These are phyloP conservation scores for Pelagomonas calceolata DNA, from an alignment of 108 stramenopile species.

Conservation along the genomic window DNA sequence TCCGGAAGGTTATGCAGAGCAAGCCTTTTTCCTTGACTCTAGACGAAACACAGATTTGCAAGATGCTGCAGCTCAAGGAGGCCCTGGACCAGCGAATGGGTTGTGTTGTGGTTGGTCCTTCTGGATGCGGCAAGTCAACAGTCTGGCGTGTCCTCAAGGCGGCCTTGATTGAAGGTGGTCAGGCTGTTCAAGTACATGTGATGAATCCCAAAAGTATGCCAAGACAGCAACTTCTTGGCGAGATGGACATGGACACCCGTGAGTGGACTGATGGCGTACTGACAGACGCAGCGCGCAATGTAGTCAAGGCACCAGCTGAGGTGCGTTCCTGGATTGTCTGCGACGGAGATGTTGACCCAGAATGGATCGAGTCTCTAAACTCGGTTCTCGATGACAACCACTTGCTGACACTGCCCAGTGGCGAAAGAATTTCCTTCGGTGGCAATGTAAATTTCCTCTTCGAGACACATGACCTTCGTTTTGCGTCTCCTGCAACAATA, in stretches of 20 bases:
- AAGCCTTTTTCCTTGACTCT: constrained; percentile 31
- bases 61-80: constrained; percentile 60
- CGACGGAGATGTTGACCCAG: constrained; percentile 38
- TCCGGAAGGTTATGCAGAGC: constrained; percentile 37
- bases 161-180: constrained; percentile 33
- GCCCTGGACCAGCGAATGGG: constrained; percentile 54
- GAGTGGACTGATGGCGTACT: constrained; percentile 57
- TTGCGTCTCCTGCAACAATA: constrained; percentile 52
- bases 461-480: constrained; percentile 52
- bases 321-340: constrained; percentile 39
- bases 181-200: constrained; percentile 20
- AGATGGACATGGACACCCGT: constrained; percentile 55
- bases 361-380: constrained; percentile 50
- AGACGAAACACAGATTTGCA: constrained; percentile 41
- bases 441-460: constrained; percentile 55
- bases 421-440: constrained; percentile 53
- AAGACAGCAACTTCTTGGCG: constrained; percentile 43
- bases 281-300: constrained; percentile 42
- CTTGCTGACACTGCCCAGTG: constrained; percentile 52
- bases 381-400: constrained; percentile 59
- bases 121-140: constrained; percentile 51
- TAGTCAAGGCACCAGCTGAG: constrained; percentile 40
- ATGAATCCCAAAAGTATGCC: constrained; percentile 63
- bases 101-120: constrained; percentile 51
- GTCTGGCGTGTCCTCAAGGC: constrained; percentile 35